phyloP scores from a whole-genome alignment of 352 stramenopile species.

The Phytophthora chlamydospora region DNA sequence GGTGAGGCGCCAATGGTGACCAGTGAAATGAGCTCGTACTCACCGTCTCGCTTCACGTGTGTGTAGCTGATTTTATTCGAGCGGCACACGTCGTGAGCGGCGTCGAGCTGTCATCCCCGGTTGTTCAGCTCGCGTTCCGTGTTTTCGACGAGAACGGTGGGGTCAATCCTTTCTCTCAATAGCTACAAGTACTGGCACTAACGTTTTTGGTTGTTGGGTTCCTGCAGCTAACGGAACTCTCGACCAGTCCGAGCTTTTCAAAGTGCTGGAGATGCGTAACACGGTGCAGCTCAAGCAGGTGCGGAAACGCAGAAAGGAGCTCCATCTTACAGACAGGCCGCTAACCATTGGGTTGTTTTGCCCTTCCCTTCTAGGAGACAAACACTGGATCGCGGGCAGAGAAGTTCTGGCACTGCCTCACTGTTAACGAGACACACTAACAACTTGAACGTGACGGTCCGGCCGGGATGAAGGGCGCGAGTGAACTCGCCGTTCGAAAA shows the following conservation, averaged over 20 bases:
- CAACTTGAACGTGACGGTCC: no score
- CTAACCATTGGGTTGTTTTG: neutral
- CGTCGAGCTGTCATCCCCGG: conserved; percentile 67
- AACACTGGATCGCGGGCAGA: conserved; percentile 7
- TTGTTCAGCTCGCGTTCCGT: conserved; percentile 78
- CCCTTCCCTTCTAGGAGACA: conserved; percentile 1
- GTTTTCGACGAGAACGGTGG: conserved; percentile 76
- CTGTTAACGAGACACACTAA: conserved; percentile 20
- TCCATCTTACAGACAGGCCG: neutral
- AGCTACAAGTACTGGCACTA: neutral
- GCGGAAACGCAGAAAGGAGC: neutral
- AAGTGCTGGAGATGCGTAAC: conserved; percentile 68
- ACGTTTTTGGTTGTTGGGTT: neutral
- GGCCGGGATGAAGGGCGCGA: neutral
- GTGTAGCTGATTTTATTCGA: conserved; percentile 69
- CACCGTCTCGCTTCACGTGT: neutral
- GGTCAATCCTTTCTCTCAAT: neutral
- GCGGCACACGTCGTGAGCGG: conserved; percentile 66
- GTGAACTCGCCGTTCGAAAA: neutral
- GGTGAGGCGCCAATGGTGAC: conserved; percentile 21
- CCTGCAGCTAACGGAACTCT: conserved; percentile 64
- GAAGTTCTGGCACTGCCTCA: conserved; percentile 36
- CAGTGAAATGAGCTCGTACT: neutral
- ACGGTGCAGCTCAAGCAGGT: conserved; percentile 63
- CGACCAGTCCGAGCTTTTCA: conserved; percentile 70